A percentile compares a stretch with the other conserved stretches of the same genome.
Conservation (phyloP, 2,329 filamentous ascomycete species). For the Penicillium sp. region DNA sequence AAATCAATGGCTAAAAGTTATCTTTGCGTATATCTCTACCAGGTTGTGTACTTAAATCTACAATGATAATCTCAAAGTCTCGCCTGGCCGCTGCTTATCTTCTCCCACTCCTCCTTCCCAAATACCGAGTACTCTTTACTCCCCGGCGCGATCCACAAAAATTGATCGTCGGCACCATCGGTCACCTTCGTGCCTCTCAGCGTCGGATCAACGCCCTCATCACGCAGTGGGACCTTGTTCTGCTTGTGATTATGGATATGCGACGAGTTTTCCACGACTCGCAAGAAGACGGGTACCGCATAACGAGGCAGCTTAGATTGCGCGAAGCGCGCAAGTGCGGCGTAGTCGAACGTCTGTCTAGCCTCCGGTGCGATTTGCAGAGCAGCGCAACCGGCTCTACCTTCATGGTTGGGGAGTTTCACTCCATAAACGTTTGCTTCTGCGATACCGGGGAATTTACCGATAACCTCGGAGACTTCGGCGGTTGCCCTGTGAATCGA, state of each 20-base stretch:
- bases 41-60: neutral
- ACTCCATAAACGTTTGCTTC: constrained; percentile 80
- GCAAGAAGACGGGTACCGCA: constrained; percentile 74
- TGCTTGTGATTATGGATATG: constrained; percentile 74
- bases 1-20: neutral
- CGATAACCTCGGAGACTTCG: constrained; percentile 69
- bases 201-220: constrained; percentile 66
- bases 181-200: constrained; percentile 51
- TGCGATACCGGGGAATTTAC: constrained; percentile 60
- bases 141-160: constrained; percentile 56
- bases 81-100: constrained; percentile 50
- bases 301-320: constrained; percentile 69
- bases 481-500: constrained; percentile 54
- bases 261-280: constrained; percentile 56
- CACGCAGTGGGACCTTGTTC: constrained; percentile 72
- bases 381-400: constrained; percentile 62
- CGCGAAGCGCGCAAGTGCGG: constrained; percentile 62
- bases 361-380: constrained; percentile 58
- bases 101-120: constrained; percentile 62
- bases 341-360: constrained; percentile 61
- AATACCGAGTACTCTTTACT: constrained; percentile 64
- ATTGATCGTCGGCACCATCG: constrained; percentile 49
- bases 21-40: neutral
- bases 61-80: constrained; percentile 43
- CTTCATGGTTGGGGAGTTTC: constrained; percentile 71